Conservation (phyloP, 257 asterid genomes). For the Linderniella brevidens region DNA sequence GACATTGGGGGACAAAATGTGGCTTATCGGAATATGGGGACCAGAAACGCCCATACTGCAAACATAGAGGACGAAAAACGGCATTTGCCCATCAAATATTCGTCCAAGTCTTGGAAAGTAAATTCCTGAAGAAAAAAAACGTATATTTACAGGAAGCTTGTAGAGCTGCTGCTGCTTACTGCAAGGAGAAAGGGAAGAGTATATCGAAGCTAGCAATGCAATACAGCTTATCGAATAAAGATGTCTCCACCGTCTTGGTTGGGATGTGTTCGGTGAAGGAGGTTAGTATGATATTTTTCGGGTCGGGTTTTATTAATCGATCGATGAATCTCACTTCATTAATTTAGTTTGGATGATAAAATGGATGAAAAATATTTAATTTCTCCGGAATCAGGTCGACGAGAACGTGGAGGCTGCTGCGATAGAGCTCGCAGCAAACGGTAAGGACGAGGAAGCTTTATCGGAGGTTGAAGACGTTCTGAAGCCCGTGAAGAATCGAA, state of each 20-base stretch:
- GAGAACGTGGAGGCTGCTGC: slow-evolving; percentile 82
- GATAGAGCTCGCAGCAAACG: slow-evolving; percentile 30
- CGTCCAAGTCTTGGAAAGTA: too few relatives aligned
- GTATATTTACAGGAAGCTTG: slow-evolving; percentile 53
- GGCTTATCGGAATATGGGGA: too few relatives aligned
- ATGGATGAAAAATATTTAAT: background rate
- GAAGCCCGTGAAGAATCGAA: slow-evolving; percentile 72
- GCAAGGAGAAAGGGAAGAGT: slow-evolving; percentile 54
- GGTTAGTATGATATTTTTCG: slow-evolving; percentile 17
- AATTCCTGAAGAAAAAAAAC: background rate
- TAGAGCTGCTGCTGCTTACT: slow-evolving; percentile 56
- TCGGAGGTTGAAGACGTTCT: slow-evolving; percentile 46
- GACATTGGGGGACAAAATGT: too few relatives aligned
- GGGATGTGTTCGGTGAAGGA: slow-evolving; percentile 83
- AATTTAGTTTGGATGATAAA: background rate
- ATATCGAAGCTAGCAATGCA: slow-evolving; percentile 72
- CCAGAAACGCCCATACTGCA: too few relatives aligned
- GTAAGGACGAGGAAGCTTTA: slow-evolving; percentile 41
- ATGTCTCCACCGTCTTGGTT: slow-evolving; percentile 62
- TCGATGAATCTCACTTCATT: background rate
- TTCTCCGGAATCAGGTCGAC: slow-evolving; percentile 30
- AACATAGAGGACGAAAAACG: too few relatives aligned
- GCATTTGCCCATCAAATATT: too few relatives aligned
- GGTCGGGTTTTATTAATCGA: slow-evolving; percentile 1
- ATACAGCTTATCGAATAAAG: slow-evolving; percentile 66